These are phyloP conservation scores for Chaetomiaceae sp. DNA, from an alignment of 2,329 filamentous ascomycete species.

Conservation along the genomic window DNA sequence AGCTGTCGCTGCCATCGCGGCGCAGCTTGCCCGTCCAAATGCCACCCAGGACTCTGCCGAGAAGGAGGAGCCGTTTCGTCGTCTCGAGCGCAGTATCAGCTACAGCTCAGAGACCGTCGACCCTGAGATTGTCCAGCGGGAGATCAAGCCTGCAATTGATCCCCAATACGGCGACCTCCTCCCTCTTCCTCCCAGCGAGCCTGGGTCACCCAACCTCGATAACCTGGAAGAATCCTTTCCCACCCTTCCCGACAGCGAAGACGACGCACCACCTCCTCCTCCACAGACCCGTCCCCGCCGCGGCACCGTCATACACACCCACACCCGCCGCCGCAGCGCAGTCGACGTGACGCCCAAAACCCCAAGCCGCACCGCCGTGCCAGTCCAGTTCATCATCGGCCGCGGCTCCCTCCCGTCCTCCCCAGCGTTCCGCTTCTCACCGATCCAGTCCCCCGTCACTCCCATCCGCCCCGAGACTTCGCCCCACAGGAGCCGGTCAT, in stretches of 20 bases:
- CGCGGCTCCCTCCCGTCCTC: conserved; percentile 44
- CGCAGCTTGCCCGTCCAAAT: conserved; percentile 24
- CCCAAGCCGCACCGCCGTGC: conserved; percentile 55
- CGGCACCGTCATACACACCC: conserved; percentile 28
- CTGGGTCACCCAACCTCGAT: conserved; percentile 42
- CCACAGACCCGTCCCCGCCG: conserved; percentile 37
- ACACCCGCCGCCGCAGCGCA: conserved; percentile 45
- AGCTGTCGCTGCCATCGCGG: conserved; percentile 40
- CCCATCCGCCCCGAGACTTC: conserved; percentile 29
- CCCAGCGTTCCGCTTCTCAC: conserved; percentile 39
- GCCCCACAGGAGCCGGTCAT: conserved; percentile 35
- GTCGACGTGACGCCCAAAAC: conserved; percentile 45
- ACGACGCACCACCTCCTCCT: conserved; percentile 46
- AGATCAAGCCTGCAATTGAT: conserved; percentile 62
- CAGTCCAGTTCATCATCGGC: conserved; percentile 52
- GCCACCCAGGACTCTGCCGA: conserved; percentile 38
- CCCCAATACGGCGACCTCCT: conserved; percentile 62
- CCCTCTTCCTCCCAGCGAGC: conserved; percentile 57
- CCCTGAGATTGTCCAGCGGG: conserved; percentile 53
- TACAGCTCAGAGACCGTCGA: conserved; percentile 42
- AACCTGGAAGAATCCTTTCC: conserved; percentile 38
- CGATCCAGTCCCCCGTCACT: conserved; percentile 30
- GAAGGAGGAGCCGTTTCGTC: conserved; percentile 11
- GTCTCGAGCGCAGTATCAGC: conserved; percentile 24
- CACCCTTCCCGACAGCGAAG: conserved; percentile 56